These are phyloP conservation scores for Lactarius evosmus DNA, from an alignment of 768 basidiomycete species.

Conservation along the genomic window DNA sequence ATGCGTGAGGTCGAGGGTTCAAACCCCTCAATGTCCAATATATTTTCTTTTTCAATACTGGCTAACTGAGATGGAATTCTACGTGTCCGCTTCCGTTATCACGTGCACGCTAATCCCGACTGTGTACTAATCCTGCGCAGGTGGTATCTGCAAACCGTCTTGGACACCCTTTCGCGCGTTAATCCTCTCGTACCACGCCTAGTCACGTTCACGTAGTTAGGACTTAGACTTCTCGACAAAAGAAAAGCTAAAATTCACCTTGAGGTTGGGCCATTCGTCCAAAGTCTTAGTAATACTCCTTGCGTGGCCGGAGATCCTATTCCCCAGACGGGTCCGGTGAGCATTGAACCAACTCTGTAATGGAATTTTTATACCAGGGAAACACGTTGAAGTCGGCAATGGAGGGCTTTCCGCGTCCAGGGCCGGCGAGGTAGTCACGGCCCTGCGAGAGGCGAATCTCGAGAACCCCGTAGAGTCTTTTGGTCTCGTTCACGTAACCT, in stretches of 20 bases:
- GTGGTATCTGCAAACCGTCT: conserved; percentile 36
- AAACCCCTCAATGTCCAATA: conserved; percentile 28
- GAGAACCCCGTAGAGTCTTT: conserved; percentile 78
- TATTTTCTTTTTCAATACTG: conserved; percentile 6
- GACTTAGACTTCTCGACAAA: not conserved
- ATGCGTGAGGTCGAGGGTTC: conserved; percentile 31
- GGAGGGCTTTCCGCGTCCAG: conserved; percentile 60
- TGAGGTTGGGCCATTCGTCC: conserved; percentile 61
- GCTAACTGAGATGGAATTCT: too few species aligned
- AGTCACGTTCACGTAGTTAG: not conserved
- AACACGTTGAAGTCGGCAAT: conserved; percentile 71
- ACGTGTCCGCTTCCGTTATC: too few species aligned
- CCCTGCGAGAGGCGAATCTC: conserved; percentile 63
- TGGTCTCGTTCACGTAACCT: conserved; percentile 81
- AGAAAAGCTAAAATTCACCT: conserved; percentile 37
- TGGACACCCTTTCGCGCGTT: conserved; percentile 36
- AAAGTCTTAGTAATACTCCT: conserved; percentile 53
- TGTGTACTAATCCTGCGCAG: not conserved
- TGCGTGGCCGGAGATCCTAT: conserved; percentile 53
- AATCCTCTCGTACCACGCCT: conserved; percentile 45
- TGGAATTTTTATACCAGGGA: conserved; percentile 48
- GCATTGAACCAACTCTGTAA: not conserved
- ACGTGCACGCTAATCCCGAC: too few species aligned
- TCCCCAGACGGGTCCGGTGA: not conserved
- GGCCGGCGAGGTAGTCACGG: conserved; percentile 79